phyloP scores from a whole-genome alignment of 1,139 yeast species.

The Nadsonia starkeyi-henricii region DNA sequence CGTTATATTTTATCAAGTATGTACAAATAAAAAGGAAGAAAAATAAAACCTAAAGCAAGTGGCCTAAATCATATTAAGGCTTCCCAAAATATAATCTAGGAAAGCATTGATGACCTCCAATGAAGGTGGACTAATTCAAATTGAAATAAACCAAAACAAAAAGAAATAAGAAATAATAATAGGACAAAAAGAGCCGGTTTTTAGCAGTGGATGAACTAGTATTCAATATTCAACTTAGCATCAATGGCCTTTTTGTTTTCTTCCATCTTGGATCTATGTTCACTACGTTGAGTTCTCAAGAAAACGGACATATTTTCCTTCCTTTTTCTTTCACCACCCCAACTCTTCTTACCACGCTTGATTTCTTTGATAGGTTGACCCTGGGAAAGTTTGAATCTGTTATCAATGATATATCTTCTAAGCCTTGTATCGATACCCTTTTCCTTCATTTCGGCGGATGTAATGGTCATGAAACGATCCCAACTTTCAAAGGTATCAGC shows the following conservation, averaged over 20 bases:
- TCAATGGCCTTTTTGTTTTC: neutral
- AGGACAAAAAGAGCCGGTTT: neutral
- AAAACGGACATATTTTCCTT: constrained; percentile 56
- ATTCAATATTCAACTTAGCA: neutral
- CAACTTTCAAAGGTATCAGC: constrained; percentile 63
- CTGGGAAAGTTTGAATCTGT: constrained; percentile 31
- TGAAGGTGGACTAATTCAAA: neutral
- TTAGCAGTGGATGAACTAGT: neutral
- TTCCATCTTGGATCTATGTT: neutral
- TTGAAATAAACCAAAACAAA: neutral
- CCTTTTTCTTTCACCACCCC: constrained; percentile 84
- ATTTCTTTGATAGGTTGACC: constrained; percentile 47
- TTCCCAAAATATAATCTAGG: too few relatives aligned
- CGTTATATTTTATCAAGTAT: neutral
- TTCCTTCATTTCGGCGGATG: constrained; percentile 48
- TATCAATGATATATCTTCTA: constrained; percentile 36
- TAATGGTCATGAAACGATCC: constrained; percentile 47
- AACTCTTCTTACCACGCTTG: constrained; percentile 52
- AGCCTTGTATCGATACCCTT: constrained; percentile 68
- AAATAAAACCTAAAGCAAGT: too few relatives aligned
- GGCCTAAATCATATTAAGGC: too few relatives aligned
- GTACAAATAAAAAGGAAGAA: neutral
- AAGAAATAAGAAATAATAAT: neutral
- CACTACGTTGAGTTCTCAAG: constrained; percentile 21
- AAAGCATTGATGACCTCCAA: too few relatives aligned